phyloP scores from a whole-genome alignment of 768 basidiomycete genomes.

The Leccinum incarnatum region DNA sequence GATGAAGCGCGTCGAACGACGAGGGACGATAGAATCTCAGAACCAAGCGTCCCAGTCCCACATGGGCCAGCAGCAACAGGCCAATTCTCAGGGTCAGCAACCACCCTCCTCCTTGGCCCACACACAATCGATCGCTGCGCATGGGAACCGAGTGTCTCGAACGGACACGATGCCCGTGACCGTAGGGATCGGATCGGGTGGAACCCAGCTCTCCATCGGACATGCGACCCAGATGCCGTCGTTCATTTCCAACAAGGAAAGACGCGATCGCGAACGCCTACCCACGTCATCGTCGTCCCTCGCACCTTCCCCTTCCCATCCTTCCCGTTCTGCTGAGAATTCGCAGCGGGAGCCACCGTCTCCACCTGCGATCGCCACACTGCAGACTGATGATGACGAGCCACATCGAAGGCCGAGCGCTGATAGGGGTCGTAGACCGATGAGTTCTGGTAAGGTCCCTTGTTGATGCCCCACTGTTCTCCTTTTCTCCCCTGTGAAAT shows the following conservation, averaged over 20 bases:
- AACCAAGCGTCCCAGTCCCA: conserved; percentile 23
- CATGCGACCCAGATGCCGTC: conserved; percentile 21
- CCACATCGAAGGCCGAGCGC: conserved; percentile 17
- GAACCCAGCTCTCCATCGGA: conserved; percentile 24
- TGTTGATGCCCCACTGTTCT: neutral
- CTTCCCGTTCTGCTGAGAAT: conserved; percentile 10
- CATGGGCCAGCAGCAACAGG: conserved; percentile 8
- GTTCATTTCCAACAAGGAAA: conserved; percentile 24
- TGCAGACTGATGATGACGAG: conserved; percentile 28
- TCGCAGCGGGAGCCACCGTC: conserved; percentile 30
- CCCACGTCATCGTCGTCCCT: conserved; percentile 25
- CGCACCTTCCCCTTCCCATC: conserved; percentile 16
- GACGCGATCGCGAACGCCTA: conserved; percentile 26
- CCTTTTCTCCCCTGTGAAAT: neutral
- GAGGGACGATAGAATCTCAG: conserved; percentile 57
- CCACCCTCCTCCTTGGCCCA: conserved; percentile 10
- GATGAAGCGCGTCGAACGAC: conserved; percentile 79
- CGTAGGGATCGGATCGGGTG: conserved; percentile 24
- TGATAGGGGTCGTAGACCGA: conserved; percentile 29
- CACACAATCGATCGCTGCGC: conserved; percentile 20
- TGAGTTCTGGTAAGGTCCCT: conserved; percentile 25
- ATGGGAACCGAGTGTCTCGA: conserved; percentile 24
- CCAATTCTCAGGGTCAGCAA: neutral
- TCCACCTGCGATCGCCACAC: conserved; percentile 32
- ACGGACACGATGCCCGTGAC: conserved; percentile 34